phyloP scores from a whole-genome alignment of 306 rosid genomes.

The Cicer cuneatum region DNA sequence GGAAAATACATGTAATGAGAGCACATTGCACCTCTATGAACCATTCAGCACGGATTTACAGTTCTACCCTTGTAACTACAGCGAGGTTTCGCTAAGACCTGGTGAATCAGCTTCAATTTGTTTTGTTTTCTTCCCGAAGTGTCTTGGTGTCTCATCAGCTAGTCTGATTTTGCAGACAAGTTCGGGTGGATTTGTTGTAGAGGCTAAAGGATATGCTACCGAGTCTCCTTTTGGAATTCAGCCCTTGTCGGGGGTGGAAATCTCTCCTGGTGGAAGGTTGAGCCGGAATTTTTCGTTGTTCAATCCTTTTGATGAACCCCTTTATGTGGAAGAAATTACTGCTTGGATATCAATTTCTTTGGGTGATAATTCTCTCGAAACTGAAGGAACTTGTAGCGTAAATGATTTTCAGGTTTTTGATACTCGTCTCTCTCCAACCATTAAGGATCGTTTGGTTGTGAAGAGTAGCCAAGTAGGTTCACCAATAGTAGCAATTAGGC shows the following conservation, averaged over 20 bases:
- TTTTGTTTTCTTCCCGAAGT: slow-evolving; percentile 81
- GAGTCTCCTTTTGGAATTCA: slow-evolving; percentile 87
- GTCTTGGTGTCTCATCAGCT: slow-evolving; percentile 75
- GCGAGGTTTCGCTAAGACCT: slow-evolving; percentile 69
- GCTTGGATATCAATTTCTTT: slow-evolving; percentile 74
- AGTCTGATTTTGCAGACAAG: slow-evolving; percentile 90
- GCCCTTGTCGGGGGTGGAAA: slow-evolving; percentile 60
- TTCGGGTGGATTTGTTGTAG: slow-evolving; percentile 83
- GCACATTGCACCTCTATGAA: slow-evolving; percentile 78
- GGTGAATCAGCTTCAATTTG: slow-evolving; percentile 77
- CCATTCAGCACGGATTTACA: slow-evolving; percentile 86
- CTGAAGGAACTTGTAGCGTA: slow-evolving; percentile 74
- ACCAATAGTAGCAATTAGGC: slow-evolving; percentile 70
- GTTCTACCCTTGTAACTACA: slow-evolving; percentile 93
- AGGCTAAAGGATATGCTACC: slow-evolving; percentile 73
- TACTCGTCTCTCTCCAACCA: slow-evolving; percentile 50
- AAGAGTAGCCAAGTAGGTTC: slow-evolving; percentile 62
- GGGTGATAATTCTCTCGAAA: slow-evolving; percentile 62
- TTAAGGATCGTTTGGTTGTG: slow-evolving; percentile 72
- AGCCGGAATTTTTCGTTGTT: slow-evolving; percentile 72
- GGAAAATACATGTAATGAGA: slow-evolving; percentile 75
- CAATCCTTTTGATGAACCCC: slow-evolving; percentile 78
- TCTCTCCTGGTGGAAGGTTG: slow-evolving; percentile 78
- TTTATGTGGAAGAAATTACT: slow-evolving; percentile 74
- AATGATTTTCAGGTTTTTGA: slow-evolving; percentile 57